Percentiles rank a stretch among this genome's conserved stretches.
phyloP scores from a whole-genome alignment of 257 asterid genomes.

The Fraxinus quadrangulata region DNA sequence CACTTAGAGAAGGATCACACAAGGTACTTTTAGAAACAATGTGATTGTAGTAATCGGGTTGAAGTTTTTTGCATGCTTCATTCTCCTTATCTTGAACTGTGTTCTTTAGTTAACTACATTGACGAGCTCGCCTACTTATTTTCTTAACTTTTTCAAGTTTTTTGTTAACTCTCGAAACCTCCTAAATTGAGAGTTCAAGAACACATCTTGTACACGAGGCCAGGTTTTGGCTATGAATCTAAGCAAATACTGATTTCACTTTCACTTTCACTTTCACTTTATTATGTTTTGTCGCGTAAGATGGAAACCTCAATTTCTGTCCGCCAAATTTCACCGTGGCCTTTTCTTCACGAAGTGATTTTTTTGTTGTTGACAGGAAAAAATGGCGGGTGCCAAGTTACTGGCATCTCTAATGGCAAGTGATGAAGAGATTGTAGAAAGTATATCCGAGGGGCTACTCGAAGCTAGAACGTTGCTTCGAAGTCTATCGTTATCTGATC shows the following conservation, averaged over 20 bases:
- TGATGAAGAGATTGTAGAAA: slow-evolving; percentile 66
- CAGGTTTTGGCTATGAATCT: neutral
- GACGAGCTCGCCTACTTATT: neutral
- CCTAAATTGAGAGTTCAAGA: neutral
- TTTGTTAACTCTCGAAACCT: neutral
- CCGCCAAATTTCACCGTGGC: neutral
- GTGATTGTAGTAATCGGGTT: neutral
- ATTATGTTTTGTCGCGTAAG: neutral
- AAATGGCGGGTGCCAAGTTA: slow-evolving; percentile 66
- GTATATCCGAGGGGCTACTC: slow-evolving; percentile 52
- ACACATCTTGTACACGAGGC: neutral
- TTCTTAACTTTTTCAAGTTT: neutral
- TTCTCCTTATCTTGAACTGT: neutral
- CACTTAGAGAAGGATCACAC: slow-evolving; percentile 62
- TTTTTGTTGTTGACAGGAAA: slow-evolving; percentile 52
- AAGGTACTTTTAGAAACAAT: slow-evolving; percentile 47
- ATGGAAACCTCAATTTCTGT: neutral
- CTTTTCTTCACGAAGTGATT: neutral
- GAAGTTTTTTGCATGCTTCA: neutral
- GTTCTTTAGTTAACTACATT: too few species aligned
- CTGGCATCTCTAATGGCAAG: slow-evolving; percentile 73
- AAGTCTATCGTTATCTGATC: slow-evolving; percentile 48
- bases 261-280: neutral
- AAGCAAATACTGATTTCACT: neutral
- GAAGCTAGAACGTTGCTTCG: slow-evolving; percentile 63